Base-by-base conservation (phyloP, 1,284 basidiomycete genomes). In the Cryptococcus maquisensis region DNA sequence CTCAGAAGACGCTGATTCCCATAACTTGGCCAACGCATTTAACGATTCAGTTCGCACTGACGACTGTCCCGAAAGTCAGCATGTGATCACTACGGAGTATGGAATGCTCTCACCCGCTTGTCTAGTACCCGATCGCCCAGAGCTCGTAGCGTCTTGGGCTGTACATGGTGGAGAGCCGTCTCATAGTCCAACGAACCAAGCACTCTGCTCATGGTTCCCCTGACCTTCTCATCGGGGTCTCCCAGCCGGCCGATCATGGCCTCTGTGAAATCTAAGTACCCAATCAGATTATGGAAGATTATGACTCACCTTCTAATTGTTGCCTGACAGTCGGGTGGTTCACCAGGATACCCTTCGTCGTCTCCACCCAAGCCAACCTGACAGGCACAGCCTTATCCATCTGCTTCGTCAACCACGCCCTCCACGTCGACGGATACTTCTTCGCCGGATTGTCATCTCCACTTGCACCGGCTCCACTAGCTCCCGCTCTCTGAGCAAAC, bases 191-290 rank as follows among this genome's bases (percentile, higher is more conserved):
- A 77, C 54, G 86, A 82, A 1, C 85, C 84, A 61, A 94, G 88
- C 7, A 90, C 76, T 67, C 84, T 86, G 79, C 91, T 94, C 0
- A 86, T 85, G 0, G 90, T 87, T 2, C 86, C 84, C 35, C 96
- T 84, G 24, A 98, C 86, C 65, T 86, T 89, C 62, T 98, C 96
- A 61, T 98, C 96, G 0, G 89, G 85, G 70, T 99, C 96, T 1
- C 83, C 68, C 6, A 93, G 75, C 64, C 93, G 91, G 13, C 77
- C 71, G n/a, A 77, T 69, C 26, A 94, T 76, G 15, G 83, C 77
- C 8, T 83, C 89, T 88, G 65, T n/a, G 42, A 45, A n/a, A 15
- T 4, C 26, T 16, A n/a, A 35, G 21, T 24, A 26, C 13, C 15
- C 35, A 24, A 20, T 16, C n/a, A 10, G 9, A 49, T 37, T 36